Conservation (phyloP, 2,329 filamentous ascomycete species). For the Simplicillium sp. region DNA sequence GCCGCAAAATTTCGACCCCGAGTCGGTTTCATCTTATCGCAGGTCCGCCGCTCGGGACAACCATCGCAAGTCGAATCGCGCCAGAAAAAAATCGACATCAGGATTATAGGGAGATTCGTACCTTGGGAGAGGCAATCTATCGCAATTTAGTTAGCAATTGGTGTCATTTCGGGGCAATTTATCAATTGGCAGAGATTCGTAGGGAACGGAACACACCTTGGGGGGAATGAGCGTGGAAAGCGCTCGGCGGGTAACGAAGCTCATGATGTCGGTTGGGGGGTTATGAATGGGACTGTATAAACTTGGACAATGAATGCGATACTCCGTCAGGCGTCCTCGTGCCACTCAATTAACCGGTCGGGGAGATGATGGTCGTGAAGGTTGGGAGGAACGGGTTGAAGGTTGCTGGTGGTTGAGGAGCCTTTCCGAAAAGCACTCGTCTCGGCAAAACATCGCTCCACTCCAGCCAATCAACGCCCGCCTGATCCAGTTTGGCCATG, state of each 20-base stretch:
- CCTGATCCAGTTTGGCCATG: conserved; percentile 2
- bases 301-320: conserved; percentile 10
- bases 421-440: conserved; percentile 40
- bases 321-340: conserved; percentile 19
- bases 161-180: conserved; percentile 15
- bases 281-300: conserved; percentile 13
- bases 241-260: conserved; percentile 80
- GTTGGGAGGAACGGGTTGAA: conserved; percentile 8
- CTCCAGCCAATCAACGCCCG: conserved; percentile 28
- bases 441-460: conserved; percentile 34
- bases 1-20: too few relatives aligned
- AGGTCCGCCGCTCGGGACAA: too few relatives aligned
- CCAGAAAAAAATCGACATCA: too few relatives aligned
- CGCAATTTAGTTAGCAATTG: conserved; percentile 27
- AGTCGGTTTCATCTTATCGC: too few relatives aligned
- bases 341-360: conserved; percentile 24
- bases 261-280: conserved; percentile 60
- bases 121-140: conserved; percentile 74
- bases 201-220: conserved; percentile 58
- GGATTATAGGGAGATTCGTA: conserved; percentile 34
- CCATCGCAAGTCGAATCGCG: conserved; percentile 1
- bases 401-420: conserved; percentile 13
- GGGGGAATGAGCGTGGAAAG: conserved; percentile 98
- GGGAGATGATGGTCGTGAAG: conserved; percentile 7
- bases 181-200: conserved; percentile 3